Conservation (phyloP, 73 alveolate species). For the Paramecium tetraurelia region DNA sequence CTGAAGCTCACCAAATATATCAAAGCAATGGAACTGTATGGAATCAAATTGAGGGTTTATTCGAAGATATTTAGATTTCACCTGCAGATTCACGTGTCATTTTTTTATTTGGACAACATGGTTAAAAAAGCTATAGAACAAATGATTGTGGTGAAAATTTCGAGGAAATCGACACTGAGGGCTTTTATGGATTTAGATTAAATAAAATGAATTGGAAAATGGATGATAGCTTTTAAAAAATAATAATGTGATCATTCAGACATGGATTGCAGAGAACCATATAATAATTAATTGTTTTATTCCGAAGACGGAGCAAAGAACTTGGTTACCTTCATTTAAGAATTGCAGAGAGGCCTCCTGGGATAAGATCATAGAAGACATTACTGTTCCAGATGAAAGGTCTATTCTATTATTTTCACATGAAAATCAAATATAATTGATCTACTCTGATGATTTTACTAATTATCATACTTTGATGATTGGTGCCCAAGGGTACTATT, state of each 20-base stretch:
- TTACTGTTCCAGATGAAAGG: conserved; percentile 33
- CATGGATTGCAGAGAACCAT: conserved; percentile 44
- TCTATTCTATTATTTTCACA: not conserved
- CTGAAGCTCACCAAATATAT: not conserved
- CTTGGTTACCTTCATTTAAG: conserved; percentile 27
- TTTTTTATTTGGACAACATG: not conserved
- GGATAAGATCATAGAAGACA: conserved; percentile 30
- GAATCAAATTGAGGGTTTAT: conserved; percentile 7
- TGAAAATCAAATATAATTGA: not conserved
- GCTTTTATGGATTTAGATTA: not conserved
- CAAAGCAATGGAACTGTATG: conserved; percentile 28
- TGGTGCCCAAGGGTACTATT: not conserved
- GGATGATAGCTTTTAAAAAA: conserved; percentile 23
- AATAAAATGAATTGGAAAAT: conserved; percentile 23
- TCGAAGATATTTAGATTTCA: not conserved
- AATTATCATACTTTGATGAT: not conserved
- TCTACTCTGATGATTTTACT: conserved; percentile 26
- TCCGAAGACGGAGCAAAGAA: conserved; percentile 29
- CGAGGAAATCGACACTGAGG: not conserved
- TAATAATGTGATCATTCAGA: not conserved
- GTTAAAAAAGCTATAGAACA: conserved; percentile 31
- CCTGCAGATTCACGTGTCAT: conserved; percentile 44
- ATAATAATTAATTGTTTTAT: not conserved
- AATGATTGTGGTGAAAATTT: conserved; percentile 40
- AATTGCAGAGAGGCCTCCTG: conserved; percentile 31